phyloP scores from a whole-genome alignment of 1,139 yeast species.

The Scheffersomyces illinoinensis region DNA sequence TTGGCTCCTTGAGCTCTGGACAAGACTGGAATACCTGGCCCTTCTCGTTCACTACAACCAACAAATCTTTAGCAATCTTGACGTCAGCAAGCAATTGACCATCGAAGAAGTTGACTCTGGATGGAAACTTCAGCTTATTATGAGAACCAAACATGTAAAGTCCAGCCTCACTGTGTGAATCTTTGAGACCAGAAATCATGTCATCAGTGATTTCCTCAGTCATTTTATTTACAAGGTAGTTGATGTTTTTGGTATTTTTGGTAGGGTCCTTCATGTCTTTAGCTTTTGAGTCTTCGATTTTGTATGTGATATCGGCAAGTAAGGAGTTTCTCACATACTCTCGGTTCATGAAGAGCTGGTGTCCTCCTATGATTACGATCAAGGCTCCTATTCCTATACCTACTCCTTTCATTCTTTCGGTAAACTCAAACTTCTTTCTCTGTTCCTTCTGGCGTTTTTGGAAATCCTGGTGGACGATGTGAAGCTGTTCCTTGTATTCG shows the following conservation, averaged over 20 bases:
- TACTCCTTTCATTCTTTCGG: slow-evolving; percentile 39
- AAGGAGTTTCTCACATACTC: slow-evolving; percentile 32
- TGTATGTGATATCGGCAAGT: slow-evolving; percentile 28
- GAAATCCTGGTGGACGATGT: slow-evolving; percentile 30
- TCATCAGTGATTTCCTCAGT: slow-evolving; percentile 38
- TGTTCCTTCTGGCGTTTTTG: slow-evolving; percentile 21
- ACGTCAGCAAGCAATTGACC: slow-evolving; percentile 59
- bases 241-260: slow-evolving; percentile 27
- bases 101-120: slow-evolving; percentile 65
- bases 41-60: slow-evolving; percentile 63
- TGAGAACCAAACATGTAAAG: slow-evolving; percentile 39
- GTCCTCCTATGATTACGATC: slow-evolving; percentile 34
- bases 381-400: slow-evolving; percentile 32
- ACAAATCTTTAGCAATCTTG: slow-evolving; percentile 44
- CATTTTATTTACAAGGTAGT: slow-evolving; percentile 25
- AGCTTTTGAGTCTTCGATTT: slow-evolving; percentile 29
- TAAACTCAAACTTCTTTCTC: slow-evolving; percentile 25
- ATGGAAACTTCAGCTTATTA: slow-evolving; percentile 50
- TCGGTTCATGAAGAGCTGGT: slow-evolving; percentile 45
- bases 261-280: slow-evolving; percentile 28
- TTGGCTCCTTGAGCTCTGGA: slow-evolving; percentile 27
- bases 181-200: slow-evolving; percentile 23
- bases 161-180: slow-evolving; percentile 31
- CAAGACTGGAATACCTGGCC: slow-evolving; percentile 83
- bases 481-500: slow-evolving; percentile 38